Evolutionary conservation across 805 yeast species (phyloP), one percentile per base, ranked within the genome.

Genomic region (Cyberlindnera amylophila): DNA sequence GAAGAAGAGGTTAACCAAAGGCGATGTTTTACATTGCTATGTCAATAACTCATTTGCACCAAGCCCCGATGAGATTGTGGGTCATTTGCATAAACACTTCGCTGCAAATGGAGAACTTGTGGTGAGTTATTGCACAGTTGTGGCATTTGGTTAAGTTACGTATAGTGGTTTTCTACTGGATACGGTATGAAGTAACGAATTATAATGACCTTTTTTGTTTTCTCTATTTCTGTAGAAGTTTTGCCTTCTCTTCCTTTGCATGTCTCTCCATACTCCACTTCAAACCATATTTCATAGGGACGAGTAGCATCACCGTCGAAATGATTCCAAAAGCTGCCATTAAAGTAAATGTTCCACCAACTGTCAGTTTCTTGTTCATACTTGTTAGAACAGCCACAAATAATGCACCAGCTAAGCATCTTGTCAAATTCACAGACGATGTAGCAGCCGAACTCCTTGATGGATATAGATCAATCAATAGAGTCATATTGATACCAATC

Each of bases 311-410:
- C 0, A 39, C 19, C 3, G 65, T 52, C 2, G 64, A 57, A 2
- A 55, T 17, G 7, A 57, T 18, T 5, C 74, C 67, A 1, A 82
- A 39, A 0, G 70, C 81, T 2, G 81, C 80, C 70, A 86, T 62
- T n/a, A 88, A 67, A 0, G 95, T 81, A 54, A 80, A 86, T 1
- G 86, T 75, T 14, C 96, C 93, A 1, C 96, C 96, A 11, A 75
- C 62, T 0, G 77, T 77, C 76, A 89, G 67, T 0, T 65, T 46
- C 0, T 43, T 41, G 12, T 70, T 66, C 91, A 89, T 84, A 37
- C 64, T 70, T 16, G 78, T 72, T 16, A 86, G 66, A 3, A 79
- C 81, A 0, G 86, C 93, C 16, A 83, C 71, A 33, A 84, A 79
- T 1, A 77, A 71, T 0, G 95, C 95, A 24, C 82, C 81, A 36